Conservation (phyloP, 2,329 filamentous ascomycete species). For the Pestalotiopsis sp. region DNA sequence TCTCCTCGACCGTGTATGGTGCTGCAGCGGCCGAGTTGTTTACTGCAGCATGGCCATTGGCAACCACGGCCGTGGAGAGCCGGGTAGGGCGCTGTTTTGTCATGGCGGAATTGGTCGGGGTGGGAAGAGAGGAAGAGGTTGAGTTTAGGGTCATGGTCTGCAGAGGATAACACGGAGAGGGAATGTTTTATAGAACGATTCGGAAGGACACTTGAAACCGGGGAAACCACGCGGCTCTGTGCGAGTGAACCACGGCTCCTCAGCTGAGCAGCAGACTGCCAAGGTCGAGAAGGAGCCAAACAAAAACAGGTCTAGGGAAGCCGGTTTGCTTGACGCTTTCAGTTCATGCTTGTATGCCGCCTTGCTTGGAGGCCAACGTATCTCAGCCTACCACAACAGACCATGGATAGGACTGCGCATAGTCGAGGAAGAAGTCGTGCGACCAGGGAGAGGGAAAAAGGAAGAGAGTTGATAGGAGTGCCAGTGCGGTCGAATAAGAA, state of each 20-base stretch:
- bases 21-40: constrained; percentile 20
- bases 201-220: not conserved
- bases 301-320: constrained; percentile 14
- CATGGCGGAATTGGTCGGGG: constrained; percentile 25
- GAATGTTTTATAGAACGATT: constrained; percentile 4
- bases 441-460: not conserved
- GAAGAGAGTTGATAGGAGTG: constrained; percentile 1
- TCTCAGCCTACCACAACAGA: constrained; percentile 20
- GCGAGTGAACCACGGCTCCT: not conserved
- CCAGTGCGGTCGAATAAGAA: not conserved
- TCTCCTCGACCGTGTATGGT: constrained; percentile 38
- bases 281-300: constrained; percentile 14
- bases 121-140: constrained; percentile 15
- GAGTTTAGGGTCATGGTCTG: constrained; percentile 3
- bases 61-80: constrained; percentile 17
- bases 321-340: not conserved
- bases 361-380: constrained; percentile 20
- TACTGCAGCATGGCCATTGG: constrained; percentile 18
- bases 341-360: constrained; percentile 12
- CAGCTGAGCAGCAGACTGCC: constrained; percentile 12
- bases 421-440: constrained; percentile 11
- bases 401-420: constrained; percentile 6
- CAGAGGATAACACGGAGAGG: not conserved
- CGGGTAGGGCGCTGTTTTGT: constrained; percentile 26
- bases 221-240: not conserved